phyloP scores from a whole-genome alignment of 352 stramenopile genomes.

The Phytophthora sp. region DNA sequence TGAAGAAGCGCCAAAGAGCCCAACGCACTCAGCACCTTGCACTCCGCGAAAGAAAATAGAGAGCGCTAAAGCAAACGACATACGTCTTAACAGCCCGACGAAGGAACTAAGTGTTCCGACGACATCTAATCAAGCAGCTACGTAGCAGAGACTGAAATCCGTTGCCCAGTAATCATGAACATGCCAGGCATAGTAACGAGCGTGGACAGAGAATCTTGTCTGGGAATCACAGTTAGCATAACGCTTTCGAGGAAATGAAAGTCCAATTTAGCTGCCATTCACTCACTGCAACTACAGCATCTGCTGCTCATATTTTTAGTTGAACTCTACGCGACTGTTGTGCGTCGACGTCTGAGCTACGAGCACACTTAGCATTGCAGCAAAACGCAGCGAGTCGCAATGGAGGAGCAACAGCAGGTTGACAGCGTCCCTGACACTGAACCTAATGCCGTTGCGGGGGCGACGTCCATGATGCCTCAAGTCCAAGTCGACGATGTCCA shows the following conservation, averaged over 20 bases:
- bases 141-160: constrained; percentile 4
- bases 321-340: constrained; percentile 10
- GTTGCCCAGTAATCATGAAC: background rate
- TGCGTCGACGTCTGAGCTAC: constrained; percentile 11
- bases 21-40: constrained; percentile 29
- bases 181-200: background rate
- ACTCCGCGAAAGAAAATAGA: constrained; percentile 63
- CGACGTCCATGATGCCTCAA: constrained; percentile 20
- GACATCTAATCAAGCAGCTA: constrained; percentile 1
- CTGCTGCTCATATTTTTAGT: constrained; percentile 22
- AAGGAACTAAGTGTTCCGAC: constrained; percentile 11
- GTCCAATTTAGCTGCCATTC: constrained; percentile 16
- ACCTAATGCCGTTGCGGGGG: background rate
- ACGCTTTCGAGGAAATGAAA: background rate
- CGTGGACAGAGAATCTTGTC: background rate
- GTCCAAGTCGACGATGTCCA: constrained; percentile 25
- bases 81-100: constrained; percentile 42
- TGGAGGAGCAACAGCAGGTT: constrained; percentile 18
- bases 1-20: constrained; percentile 4
- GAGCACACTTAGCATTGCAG: constrained; percentile 10
- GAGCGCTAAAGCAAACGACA: constrained; percentile 54
- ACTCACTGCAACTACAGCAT: no score
- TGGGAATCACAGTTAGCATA: background rate
- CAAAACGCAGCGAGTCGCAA: constrained; percentile 1
- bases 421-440: background rate